These are phyloP conservation scores for Triglochin maritima DNA, from an alignment of 106 monocot species.

Conservation along the genomic window DNA sequence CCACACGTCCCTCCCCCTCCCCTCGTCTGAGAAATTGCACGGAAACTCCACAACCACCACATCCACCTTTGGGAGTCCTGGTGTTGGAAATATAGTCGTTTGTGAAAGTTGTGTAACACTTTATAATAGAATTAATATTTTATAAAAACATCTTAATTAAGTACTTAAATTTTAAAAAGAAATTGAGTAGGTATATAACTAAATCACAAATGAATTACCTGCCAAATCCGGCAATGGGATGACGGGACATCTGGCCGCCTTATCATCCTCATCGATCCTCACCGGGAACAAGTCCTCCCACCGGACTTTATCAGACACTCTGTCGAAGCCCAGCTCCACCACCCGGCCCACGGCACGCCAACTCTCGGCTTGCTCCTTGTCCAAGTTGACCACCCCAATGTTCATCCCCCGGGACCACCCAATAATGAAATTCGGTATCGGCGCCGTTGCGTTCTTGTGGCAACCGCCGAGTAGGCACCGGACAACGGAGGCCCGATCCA, in stretches of 20 bases:
- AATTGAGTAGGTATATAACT: too few species aligned
- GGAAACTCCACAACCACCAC: constrained; percentile 57
- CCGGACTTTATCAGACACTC: constrained; percentile 27
- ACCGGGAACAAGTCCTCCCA: constrained; percentile 88
- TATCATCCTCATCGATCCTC: constrained; percentile 82
- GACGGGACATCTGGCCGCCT: constrained; percentile 62
- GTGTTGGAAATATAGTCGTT: too few species aligned
- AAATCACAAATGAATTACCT: too few species aligned
- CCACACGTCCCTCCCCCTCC: constrained; percentile 50
- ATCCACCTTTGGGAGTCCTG: constrained; percentile 49
- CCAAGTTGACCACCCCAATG: constrained; percentile 51
- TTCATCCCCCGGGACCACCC: constrained; percentile 6
- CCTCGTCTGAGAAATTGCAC: constrained; percentile 32
- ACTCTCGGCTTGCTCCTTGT: constrained; percentile 9
- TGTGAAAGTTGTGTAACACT: too few species aligned
- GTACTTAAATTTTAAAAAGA: too few species aligned
- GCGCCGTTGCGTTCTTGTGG: background rate
- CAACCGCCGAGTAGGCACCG: constrained; percentile 32
- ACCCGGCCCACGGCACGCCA: background rate
- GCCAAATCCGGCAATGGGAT: constrained; percentile 71
- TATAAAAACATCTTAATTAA: too few species aligned
- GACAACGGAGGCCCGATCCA: constrained; percentile 7
- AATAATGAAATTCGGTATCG: constrained; percentile 16
- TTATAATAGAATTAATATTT: too few species aligned
- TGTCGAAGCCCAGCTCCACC: constrained; percentile 33